These are phyloP conservation scores for Starmera stellimalicola DNA, from an alignment of 1,139 yeast species.

Conservation along the genomic window DNA sequence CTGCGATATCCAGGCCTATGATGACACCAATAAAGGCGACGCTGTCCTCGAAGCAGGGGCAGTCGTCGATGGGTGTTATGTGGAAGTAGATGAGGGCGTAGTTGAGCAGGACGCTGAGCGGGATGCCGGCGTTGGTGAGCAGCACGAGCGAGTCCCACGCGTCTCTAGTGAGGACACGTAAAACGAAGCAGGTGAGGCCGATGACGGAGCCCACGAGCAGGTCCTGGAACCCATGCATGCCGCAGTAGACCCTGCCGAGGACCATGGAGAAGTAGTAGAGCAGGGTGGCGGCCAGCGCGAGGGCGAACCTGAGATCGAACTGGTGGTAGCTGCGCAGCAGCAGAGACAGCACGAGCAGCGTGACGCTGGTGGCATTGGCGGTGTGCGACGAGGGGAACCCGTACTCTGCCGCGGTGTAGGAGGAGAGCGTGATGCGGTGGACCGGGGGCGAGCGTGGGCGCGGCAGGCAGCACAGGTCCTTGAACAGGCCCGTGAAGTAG, in stretches of 20 bases:
- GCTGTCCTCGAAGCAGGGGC: constrained; percentile 95
- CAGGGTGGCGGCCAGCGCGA: constrained; percentile 1
- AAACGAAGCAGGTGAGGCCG: constrained; percentile 42
- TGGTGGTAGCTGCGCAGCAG: background rate
- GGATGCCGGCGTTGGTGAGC: constrained; percentile 26
- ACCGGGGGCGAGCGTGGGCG: constrained; percentile 90
- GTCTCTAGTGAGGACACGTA: constrained; percentile 30
- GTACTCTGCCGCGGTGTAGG: constrained; percentile 84
- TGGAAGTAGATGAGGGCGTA: constrained; percentile 53
- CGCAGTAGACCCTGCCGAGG: constrained; percentile 83
- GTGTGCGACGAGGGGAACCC: constrained; percentile 94
- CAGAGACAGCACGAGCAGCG: constrained; percentile 33
- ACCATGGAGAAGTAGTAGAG: constrained; percentile 60
- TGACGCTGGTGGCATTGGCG: constrained; percentile 84
- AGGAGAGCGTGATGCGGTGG: constrained; percentile 80
- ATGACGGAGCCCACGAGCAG: constrained; percentile 53
- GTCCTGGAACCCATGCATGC: constrained; percentile 94
- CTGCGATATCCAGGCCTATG: constrained; percentile 48
- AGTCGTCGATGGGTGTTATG: constrained; percentile 82
- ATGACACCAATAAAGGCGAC: constrained; percentile 91
- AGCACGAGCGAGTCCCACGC: constrained; percentile 19
- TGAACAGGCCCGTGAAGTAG: constrained; percentile 63
- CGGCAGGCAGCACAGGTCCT: constrained; percentile 84
- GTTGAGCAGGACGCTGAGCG: constrained; percentile 33
- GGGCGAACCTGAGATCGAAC: constrained; percentile 5